phyloP scores from a whole-genome alignment of 2,329 filamentous ascomycete genomes.

The Beauveria scarabaeidicola region DNA sequence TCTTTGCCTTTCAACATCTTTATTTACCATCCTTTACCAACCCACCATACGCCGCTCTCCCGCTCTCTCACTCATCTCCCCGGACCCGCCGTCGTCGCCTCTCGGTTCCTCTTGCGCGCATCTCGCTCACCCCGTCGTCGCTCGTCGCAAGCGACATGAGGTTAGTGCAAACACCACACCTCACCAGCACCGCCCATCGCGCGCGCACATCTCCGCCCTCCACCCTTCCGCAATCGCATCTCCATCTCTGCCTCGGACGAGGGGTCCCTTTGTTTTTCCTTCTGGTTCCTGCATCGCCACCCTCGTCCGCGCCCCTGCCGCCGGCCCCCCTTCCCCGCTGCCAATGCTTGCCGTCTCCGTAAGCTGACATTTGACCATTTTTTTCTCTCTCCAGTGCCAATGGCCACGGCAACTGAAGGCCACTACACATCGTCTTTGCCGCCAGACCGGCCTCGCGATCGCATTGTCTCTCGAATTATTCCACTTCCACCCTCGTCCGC shows the following conservation, averaged over 20 bases:
- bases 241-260: not conserved
- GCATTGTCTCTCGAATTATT: constrained; percentile 45
- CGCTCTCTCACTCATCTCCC: constrained; percentile 19
- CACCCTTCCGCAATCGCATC: not conserved
- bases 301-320: not conserved
- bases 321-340: constrained; percentile 3
- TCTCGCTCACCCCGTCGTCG: not conserved
- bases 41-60: not conserved
- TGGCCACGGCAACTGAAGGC: constrained; percentile 46
- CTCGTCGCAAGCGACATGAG: constrained; percentile 6
- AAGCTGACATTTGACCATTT: constrained; percentile 5
- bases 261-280: not conserved
- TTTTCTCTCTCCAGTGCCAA: constrained; percentile 30
- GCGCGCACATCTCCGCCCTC: constrained; percentile 21
- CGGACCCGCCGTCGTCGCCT: constrained; percentile 25
- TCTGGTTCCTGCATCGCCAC: not conserved
- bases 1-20: not conserved
- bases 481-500: constrained; percentile 47
- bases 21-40: not conserved
- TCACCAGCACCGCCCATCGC: constrained; percentile 25
- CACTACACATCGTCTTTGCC: constrained; percentile 34
- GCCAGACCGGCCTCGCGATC: constrained; percentile 33
- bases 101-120: not conserved
- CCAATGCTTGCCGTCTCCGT: constrained; percentile 3
- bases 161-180: constrained; percentile 21